These are phyloP conservation scores for Magnaporthiopsis incrustans DNA, from an alignment of 2,329 filamentous ascomycete genomes.

Conservation along the genomic window DNA sequence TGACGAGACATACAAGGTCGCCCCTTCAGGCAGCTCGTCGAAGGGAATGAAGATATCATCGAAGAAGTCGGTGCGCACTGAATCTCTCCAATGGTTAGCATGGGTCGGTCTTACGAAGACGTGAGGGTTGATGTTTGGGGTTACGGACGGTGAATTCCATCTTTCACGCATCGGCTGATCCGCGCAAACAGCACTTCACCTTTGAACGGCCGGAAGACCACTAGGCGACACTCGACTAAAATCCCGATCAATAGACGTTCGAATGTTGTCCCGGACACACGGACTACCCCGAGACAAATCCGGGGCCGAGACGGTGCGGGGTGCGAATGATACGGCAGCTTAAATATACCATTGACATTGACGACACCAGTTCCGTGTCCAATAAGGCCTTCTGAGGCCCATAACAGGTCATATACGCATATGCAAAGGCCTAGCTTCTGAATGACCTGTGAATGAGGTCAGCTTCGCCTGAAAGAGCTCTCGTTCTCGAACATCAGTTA, in stretches of 20 bases:
- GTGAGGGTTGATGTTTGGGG: background rate
- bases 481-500: slow-evolving; percentile 4
- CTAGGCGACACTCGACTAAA: slow-evolving; percentile 80
- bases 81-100: background rate
- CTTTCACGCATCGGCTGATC: slow-evolving; percentile 57
- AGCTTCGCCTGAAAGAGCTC: background rate
- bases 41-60: slow-evolving; percentile 80
- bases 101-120: background rate
- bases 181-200: slow-evolving; percentile 82
- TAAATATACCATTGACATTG: slow-evolving; percentile 73
- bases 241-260: slow-evolving; percentile 8
- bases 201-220: slow-evolving; percentile 94
- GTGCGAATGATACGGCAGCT: background rate
- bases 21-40: slow-evolving; percentile 65
- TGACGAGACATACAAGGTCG: slow-evolving; percentile 59
- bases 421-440: slow-evolving; percentile 92
- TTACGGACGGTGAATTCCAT: slow-evolving; percentile 17
- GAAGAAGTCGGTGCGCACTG: slow-evolving; percentile 85
- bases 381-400: slow-evolving; percentile 86
- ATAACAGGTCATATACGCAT: slow-evolving; percentile 83
- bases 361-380: slow-evolving; percentile 87
- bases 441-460: slow-evolving; percentile 50
- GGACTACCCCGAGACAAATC: background rate
- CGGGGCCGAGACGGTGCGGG: background rate
- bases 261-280: background rate